Evolutionary conservation across 2,329 filamentous ascomycete genomes (phyloP).

Genomic region (Pleomassaria siparia): DNA sequence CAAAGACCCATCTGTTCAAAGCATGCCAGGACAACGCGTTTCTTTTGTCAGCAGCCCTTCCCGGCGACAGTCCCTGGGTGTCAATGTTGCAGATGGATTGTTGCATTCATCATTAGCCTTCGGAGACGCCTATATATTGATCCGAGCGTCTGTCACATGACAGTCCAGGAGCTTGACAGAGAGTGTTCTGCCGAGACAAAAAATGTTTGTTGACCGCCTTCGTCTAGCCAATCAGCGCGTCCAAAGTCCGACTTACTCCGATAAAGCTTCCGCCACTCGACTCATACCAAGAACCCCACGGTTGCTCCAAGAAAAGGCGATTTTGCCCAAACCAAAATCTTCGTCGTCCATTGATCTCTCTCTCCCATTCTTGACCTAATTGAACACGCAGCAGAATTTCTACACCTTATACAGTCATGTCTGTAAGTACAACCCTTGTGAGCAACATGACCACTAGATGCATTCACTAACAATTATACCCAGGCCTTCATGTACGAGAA

Average conservation of each 20-base stretch:
- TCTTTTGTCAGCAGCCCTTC: too few relatives aligned
- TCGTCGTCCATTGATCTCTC: not conserved
- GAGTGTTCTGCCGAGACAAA: constrained; percentile 3
- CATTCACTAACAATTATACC: constrained; percentile 17
- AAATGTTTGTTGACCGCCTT: constrained; percentile 15
- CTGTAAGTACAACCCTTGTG: constrained; percentile 5
- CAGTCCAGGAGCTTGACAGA: too few relatives aligned
- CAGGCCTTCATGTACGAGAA: constrained; percentile 57
- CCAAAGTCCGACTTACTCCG: constrained; percentile 28
- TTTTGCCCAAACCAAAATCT: not conserved
- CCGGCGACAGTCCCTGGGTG: too few relatives aligned
- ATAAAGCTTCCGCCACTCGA: constrained; percentile 25
- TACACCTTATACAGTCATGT: constrained; percentile 6
- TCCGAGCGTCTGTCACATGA: not conserved
- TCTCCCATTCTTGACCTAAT: not conserved
- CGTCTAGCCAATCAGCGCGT: constrained; percentile 25
- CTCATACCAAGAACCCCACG: constrained; percentile 26
- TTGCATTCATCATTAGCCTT: too few relatives aligned
- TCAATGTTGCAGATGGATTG: too few relatives aligned
- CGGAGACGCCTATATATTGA: too few relatives aligned
- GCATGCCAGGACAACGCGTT: too few relatives aligned
- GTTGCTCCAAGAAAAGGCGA: not conserved
- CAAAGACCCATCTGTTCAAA: too few relatives aligned
- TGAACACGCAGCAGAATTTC: not conserved
- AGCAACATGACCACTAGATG: constrained; percentile 11